These are phyloP conservation scores for Fusarium pseudocircinatum DNA, from an alignment of 2,329 filamentous ascomycete species.

Conservation along the genomic window DNA sequence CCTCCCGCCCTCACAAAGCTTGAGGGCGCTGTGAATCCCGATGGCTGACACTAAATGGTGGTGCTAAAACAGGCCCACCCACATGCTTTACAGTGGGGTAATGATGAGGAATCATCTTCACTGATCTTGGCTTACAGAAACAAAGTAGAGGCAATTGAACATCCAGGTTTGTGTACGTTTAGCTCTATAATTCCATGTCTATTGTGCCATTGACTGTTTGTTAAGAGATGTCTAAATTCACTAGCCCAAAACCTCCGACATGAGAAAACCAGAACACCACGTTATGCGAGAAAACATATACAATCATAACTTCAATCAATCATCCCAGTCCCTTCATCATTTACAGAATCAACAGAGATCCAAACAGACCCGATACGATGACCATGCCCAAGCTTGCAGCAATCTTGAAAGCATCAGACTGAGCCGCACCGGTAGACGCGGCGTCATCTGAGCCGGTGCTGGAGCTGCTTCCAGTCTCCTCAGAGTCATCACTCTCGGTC, in stretches of 20 bases:
- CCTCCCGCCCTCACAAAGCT: neutral
- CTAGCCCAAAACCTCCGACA: neutral
- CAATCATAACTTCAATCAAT: neutral
- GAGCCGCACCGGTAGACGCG: neutral
- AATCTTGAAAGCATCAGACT: slow-evolving; percentile 12
- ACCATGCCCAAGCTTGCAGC: slow-evolving; percentile 11
- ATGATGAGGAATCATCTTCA: neutral
- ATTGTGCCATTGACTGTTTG: neutral
- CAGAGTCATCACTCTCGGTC: neutral
- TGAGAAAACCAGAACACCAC: slow-evolving; percentile 1
- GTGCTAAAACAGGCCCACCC: neutral
- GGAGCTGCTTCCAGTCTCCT: slow-evolving; percentile 6
- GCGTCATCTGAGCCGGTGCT: neutral
- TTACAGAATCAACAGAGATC: slow-evolving; percentile 24
- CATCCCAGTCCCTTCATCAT: neutral
- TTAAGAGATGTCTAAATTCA: neutral
- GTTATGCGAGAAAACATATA: neutral
- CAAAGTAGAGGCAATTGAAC: neutral
- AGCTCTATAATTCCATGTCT: neutral
- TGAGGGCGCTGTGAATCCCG: neutral
- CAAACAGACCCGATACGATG: slow-evolving; percentile 27
- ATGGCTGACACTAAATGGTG: neutral
- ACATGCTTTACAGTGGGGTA: neutral
- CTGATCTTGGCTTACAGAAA: neutral
- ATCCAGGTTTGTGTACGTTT: too few relatives aligned